Percentiles rank a stretch among this genome's conserved stretches.
These are phyloP conservation scores for Tuber microsphaerosporum DNA, from an alignment of 495 filamentous ascomycete species.

Conservation along the genomic window DNA sequence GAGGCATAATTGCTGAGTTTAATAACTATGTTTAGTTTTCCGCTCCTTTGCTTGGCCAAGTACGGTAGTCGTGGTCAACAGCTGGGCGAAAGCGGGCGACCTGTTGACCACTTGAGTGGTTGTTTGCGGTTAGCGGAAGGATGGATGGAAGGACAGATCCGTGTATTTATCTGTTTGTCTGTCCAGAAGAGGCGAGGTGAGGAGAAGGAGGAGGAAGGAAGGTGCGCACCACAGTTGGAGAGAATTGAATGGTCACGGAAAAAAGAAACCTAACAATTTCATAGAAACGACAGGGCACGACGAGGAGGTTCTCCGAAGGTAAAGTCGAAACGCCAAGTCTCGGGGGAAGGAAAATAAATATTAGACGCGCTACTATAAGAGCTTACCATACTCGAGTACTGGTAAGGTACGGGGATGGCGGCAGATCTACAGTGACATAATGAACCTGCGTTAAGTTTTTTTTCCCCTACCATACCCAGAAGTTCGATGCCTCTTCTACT, in stretches of 20 bases:
- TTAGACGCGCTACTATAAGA: constrained; percentile 19
- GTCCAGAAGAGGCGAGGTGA: background rate
- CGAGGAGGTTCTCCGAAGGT: constrained; percentile 13
- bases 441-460: background rate
- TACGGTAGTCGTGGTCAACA: background rate
- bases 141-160: background rate
- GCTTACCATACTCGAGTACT: constrained; percentile 4
- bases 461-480: background rate
- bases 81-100: background rate
- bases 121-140: background rate
- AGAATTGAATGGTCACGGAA: constrained; percentile 11
- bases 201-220: background rate
- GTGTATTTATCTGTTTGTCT: background rate
- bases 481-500: background rate
- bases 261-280: background rate
- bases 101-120: background rate
- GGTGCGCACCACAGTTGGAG: background rate
- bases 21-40: background rate
- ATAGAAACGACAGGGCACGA: constrained; percentile 6
- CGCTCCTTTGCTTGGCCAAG: background rate
- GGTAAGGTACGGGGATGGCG: background rate
- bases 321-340: constrained; percentile 17
- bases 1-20: constrained; percentile 27
- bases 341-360: background rate
- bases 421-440: background rate